phyloP scores from a whole-genome alignment of 2,329 filamentous ascomycete species.

The Exophiala sp. region DNA sequence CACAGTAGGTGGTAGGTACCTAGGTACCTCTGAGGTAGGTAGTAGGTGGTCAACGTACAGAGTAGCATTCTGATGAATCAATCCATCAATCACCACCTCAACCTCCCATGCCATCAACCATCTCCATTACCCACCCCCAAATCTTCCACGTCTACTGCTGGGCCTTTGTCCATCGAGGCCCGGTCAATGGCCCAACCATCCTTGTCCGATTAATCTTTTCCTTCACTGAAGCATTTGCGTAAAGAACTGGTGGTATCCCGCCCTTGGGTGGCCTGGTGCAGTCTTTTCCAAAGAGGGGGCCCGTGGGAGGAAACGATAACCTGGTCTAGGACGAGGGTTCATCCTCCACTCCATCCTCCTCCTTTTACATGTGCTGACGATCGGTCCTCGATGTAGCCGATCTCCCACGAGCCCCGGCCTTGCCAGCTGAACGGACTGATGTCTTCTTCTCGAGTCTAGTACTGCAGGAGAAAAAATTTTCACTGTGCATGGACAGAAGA shows the following conservation, averaged over 20 bases:
- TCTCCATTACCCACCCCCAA: not conserved
- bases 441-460: not conserved
- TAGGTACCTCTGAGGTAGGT: too few relatives aligned
- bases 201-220: not conserved
- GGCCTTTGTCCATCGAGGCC: not conserved
- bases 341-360: not conserved
- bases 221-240: slow-evolving; percentile 19
- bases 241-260: slow-evolving; percentile 1
- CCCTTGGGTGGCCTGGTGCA: not conserved
- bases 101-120: not conserved
- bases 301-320: not conserved
- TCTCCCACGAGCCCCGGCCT: not conserved
- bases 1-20: too few relatives aligned
- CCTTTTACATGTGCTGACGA: not conserved
- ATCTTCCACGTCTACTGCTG: too few relatives aligned
- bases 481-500: not conserved
- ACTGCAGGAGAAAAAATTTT: not conserved
- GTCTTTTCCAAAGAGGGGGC: not conserved
- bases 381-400: not conserved
- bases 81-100: too few relatives aligned
- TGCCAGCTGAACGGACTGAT: not conserved
- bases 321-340: too few relatives aligned
- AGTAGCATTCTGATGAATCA: too few relatives aligned
- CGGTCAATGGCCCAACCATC: not conserved
- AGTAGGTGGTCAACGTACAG: too few relatives aligned